A percentile compares a stretch with the other conserved stretches of the same genome.
These are phyloP conservation scores for Monosporascus sp. DNA, from an alignment of 2,329 filamentous ascomycete genomes.

Conservation along the genomic window DNA sequence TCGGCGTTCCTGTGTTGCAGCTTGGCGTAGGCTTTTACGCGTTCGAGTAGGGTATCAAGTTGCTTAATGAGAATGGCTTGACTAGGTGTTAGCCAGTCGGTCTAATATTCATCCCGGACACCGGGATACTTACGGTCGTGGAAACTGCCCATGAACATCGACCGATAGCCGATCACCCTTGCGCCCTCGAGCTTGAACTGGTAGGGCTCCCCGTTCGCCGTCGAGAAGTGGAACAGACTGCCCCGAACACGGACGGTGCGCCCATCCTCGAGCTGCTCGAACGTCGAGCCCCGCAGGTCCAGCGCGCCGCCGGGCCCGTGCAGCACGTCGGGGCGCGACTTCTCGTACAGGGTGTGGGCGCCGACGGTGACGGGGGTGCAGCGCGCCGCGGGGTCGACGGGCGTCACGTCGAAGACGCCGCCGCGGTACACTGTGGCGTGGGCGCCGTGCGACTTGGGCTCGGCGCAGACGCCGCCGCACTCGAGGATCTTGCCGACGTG, in stretches of 20 bases:
- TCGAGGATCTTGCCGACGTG: constrained; percentile 55
- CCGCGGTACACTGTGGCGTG: constrained; percentile 33
- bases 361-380: constrained; percentile 46
- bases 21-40: constrained; percentile 24
- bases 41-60: constrained; percentile 28
- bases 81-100: neutral
- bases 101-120: neutral
- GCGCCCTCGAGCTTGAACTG: constrained; percentile 45
- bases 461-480: constrained; percentile 42
- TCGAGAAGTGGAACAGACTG: constrained; percentile 29
- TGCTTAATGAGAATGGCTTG: constrained; percentile 36
- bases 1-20: constrained; percentile 10
- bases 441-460: constrained; percentile 39
- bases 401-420: constrained; percentile 42
- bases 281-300: constrained; percentile 33
- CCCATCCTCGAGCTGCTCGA: constrained; percentile 35
- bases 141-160: constrained; percentile 40
- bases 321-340: constrained; percentile 44
- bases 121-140: constrained; percentile 31
- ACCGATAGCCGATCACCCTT: constrained; percentile 34
- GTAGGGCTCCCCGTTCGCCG: constrained; percentile 27
- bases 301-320: constrained; percentile 44
- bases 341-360: constrained; percentile 51
- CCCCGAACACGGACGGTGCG: constrained; percentile 35
- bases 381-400: constrained; percentile 29